A percentile compares a stretch with the other conserved stretches of the same genome.
Conservation (phyloP, 345 rosid genomes). For the Brassica juncea region DNA sequence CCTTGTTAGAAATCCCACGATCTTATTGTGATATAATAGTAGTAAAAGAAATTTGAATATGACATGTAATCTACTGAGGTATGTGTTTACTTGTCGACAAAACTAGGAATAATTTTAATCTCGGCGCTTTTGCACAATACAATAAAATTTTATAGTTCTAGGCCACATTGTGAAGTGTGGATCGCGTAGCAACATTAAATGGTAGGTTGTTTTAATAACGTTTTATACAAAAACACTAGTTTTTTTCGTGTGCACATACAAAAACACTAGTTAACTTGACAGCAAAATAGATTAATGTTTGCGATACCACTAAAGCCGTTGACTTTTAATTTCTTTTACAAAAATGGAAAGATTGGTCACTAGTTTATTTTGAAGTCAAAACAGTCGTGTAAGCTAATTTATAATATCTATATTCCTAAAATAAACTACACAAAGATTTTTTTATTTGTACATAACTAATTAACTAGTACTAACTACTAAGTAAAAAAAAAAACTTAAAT, state of each 20-base stretch:
- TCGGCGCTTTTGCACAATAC: background rate
- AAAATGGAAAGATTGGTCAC: conserved; percentile 10
- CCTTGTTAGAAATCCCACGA: background rate
- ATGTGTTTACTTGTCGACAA: background rate
- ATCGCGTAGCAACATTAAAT: background rate
- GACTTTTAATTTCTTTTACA: background rate
- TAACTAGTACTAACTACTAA: conserved; percentile 12
- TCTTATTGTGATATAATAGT: background rate
- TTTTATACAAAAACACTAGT: background rate
- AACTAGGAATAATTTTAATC: background rate
- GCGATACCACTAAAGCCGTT: background rate
- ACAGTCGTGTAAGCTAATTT: conserved; percentile 15
- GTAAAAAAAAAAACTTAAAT: conserved; percentile 14
- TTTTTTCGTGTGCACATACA: background rate
- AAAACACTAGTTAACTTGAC: background rate
- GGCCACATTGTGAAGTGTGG: background rate
- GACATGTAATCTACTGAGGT: background rate
- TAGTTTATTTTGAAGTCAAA: conserved; percentile 36
- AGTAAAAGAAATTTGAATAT: background rate
- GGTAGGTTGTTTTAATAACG: background rate
- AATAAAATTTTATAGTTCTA: background rate
- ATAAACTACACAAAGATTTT: background rate
- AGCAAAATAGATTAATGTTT: background rate
- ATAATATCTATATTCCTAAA: conserved; percentile 10
- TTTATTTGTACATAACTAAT: background rate